A percentile compares a stretch with the other conserved stretches of the same genome.
Conservation (phyloP, 805 yeast genomes). For the Teunomyces cretensis region DNA sequence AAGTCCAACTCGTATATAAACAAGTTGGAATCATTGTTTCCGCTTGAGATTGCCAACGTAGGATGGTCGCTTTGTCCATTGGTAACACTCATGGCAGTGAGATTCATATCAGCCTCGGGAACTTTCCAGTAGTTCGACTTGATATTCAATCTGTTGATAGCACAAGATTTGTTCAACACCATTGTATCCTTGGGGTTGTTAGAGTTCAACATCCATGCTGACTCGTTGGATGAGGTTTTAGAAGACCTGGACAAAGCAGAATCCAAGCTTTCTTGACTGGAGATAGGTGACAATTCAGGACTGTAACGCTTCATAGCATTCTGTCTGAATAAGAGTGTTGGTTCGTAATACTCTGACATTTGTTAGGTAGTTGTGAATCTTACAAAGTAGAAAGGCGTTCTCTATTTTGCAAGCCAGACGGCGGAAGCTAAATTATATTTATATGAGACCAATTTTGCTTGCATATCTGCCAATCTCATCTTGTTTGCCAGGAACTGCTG, state of each 20-base stretch:
- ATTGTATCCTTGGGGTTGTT: slow-evolving; percentile 26
- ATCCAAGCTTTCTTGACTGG: slow-evolving; percentile 17
- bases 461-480: background rate
- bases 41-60: slow-evolving; percentile 55
- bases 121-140: slow-evolving; percentile 47
- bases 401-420: background rate
- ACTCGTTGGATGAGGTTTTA: background rate
- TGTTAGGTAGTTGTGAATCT: background rate
- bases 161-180: slow-evolving; percentile 43
- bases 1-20: slow-evolving; percentile 50
- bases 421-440: background rate
- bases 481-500: background rate
- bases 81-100: slow-evolving; percentile 43
- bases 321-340: slow-evolving; percentile 41
- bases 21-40: slow-evolving; percentile 43
- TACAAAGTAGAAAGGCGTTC: background rate
- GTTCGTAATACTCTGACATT: slow-evolving; percentile 38
- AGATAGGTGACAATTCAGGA: slow-evolving; percentile 21
- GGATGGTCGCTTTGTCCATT: slow-evolving; percentile 22
- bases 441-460: background rate
- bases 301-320: slow-evolving; percentile 34
- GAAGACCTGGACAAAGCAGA: background rate
- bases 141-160: slow-evolving; percentile 39
- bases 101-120: slow-evolving; percentile 42
- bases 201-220: slow-evolving; percentile 32